Evolutionary conservation across 1,284 basidiomycete genomes (phyloP).

Genomic region (Sparassis latifolia): DNA sequence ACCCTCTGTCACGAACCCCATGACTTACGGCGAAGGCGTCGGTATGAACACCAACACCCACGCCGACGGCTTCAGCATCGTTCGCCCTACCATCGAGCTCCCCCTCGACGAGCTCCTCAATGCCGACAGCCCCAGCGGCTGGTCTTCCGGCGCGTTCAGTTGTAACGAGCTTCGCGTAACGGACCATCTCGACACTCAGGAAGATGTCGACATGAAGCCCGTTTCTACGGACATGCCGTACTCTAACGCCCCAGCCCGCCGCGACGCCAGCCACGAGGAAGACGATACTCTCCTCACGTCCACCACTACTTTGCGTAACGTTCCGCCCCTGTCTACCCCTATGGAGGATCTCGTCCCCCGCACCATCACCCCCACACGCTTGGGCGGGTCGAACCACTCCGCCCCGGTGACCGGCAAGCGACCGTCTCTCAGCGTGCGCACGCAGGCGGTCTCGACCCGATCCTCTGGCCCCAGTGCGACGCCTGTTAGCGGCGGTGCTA

Average conservation of each 20-base stretch:
- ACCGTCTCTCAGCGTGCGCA: slow-evolving; percentile 52
- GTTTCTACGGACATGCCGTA: slow-evolving; percentile 16
- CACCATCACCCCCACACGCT: neutral
- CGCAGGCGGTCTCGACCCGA: slow-evolving; percentile 34
- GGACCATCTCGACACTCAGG: slow-evolving; percentile 19
- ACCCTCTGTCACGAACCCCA: slow-evolving; percentile 54
- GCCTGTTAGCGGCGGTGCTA: slow-evolving; percentile 42
- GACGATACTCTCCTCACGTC: slow-evolving; percentile 26
- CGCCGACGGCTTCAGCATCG: slow-evolving; percentile 52
- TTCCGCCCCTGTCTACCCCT: slow-evolving; percentile 32
- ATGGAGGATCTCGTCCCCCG: slow-evolving; percentile 13
- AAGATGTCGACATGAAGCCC: slow-evolving; percentile 29
- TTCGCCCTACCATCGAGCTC: slow-evolving; percentile 73
- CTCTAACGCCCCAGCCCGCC: slow-evolving; percentile 20
- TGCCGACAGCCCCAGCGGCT: slow-evolving; percentile 30
- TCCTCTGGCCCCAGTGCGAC: slow-evolving; percentile 58
- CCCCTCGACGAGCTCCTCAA: slow-evolving; percentile 70
- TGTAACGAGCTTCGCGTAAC: slow-evolving; percentile 9
- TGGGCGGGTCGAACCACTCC: slow-evolving; percentile 15
- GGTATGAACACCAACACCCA: slow-evolving; percentile 30
- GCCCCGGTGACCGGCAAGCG: slow-evolving; percentile 39
- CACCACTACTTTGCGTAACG: slow-evolving; percentile 17
- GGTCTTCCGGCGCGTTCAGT: slow-evolving; percentile 18
- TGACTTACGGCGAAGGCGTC: slow-evolving; percentile 72
- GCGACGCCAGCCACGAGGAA: slow-evolving; percentile 15